phyloP scores from a whole-genome alignment of 768 basidiomycete genomes.

The Auriscalpium vulgare region DNA sequence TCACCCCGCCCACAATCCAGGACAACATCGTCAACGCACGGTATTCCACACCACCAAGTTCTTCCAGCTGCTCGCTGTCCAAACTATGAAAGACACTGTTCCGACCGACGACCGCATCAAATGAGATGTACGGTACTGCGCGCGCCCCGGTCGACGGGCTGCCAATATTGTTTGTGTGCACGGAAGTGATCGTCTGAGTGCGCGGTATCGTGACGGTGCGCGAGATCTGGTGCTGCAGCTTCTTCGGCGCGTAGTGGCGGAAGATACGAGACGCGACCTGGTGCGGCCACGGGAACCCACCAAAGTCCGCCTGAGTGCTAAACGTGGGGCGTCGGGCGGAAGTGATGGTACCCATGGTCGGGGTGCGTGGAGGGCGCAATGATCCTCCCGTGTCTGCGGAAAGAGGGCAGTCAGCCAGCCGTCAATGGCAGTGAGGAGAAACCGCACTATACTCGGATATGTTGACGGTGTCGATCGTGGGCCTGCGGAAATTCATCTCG shows the following conservation, averaged over 20 bases:
- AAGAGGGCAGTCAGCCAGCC: neutral
- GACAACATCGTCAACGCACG: conserved; percentile 72
- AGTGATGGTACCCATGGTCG: conserved; percentile 9
- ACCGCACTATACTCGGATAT: conserved; percentile 4
- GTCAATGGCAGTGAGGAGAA: neutral
- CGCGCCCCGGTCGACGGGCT: conserved; percentile 30
- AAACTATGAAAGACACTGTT: conserved; percentile 68
- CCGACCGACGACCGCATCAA: conserved; percentile 76
- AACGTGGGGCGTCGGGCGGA: conserved; percentile 9
- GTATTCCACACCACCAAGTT: conserved; percentile 92
- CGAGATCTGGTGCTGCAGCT: conserved; percentile 45
- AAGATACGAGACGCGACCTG: conserved; percentile 44
- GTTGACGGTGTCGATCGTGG: neutral
- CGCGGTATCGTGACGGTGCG: conserved; percentile 71
- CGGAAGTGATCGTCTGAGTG: conserved; percentile 52
- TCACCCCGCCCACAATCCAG: conserved; percentile 71
- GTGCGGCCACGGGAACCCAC: conserved; percentile 71
- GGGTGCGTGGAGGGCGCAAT: neutral
- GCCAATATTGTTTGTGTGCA: conserved; percentile 21
- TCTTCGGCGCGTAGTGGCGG: conserved; percentile 49
- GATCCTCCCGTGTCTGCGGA: conserved; percentile 9
- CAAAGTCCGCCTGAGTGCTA: conserved; percentile 43
- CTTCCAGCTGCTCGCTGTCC: conserved; percentile 78
- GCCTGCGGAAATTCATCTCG: neutral
- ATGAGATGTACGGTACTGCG: conserved; percentile 74